phyloP scores from a whole-genome alignment of 345 rosid species.

The Salix udensis region DNA sequence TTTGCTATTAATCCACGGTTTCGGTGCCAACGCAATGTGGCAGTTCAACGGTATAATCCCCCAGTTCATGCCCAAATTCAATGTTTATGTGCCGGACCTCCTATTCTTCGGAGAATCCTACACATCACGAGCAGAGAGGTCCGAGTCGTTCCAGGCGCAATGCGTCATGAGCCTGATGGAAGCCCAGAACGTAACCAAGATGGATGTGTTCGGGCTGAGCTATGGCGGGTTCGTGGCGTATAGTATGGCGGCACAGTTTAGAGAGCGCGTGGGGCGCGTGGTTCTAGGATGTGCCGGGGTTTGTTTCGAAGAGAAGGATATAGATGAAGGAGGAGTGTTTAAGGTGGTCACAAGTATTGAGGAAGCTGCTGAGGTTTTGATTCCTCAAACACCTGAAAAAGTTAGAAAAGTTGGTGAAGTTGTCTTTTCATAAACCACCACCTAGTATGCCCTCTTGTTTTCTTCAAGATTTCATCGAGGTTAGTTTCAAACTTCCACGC shows the following conservation, averaged over 20 bases:
- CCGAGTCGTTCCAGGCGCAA: constrained; percentile 67
- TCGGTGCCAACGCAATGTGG: constrained; percentile 98
- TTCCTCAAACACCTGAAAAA: constrained; percentile 67
- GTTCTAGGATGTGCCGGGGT: constrained; percentile 81
- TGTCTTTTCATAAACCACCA: constrained; percentile 59
- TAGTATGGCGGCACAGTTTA: constrained; percentile 71
- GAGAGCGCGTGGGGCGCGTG: constrained; percentile 55
- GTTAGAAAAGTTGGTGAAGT: constrained; percentile 40
- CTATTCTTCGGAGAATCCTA: constrained; percentile 84
- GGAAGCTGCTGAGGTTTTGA: constrained; percentile 48
- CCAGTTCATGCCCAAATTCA: constrained; percentile 52
- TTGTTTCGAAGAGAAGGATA: constrained; percentile 71
- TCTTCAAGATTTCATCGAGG: constrained; percentile 57
- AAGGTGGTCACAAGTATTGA: constrained; percentile 48
- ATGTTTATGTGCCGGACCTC: constrained; percentile 84
- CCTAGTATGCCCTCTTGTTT: constrained; percentile 63
- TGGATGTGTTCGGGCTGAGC: constrained; percentile 71
- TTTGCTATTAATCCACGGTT: constrained; percentile 71
- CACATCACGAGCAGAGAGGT: constrained; percentile 66
- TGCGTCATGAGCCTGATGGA: constrained; percentile 61
- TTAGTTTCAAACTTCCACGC: constrained; percentile 18
- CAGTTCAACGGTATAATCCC: constrained; percentile 65
- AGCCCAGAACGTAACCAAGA: constrained; percentile 26
- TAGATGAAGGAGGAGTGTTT: constrained; percentile 65
- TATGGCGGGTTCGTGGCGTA: constrained; percentile 86